Evolutionary conservation across 2,329 filamentous ascomycete species (phyloP), one percentile per base, ranked within the genome.

Genomic region (Pyricularia sp.): DNA sequence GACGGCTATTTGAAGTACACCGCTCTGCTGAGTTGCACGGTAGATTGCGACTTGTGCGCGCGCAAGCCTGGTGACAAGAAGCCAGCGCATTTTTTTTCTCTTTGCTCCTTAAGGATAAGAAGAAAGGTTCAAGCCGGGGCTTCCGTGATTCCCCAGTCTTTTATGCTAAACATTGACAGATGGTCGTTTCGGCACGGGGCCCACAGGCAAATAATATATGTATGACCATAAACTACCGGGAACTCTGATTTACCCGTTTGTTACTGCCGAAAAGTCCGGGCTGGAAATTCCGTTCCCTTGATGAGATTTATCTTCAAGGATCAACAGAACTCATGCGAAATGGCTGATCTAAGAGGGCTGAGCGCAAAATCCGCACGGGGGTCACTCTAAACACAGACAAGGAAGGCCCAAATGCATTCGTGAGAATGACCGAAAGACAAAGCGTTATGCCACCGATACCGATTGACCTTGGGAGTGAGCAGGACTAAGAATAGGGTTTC

Each of bases 221-320:
- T 17, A 63, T 10, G 17, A 63, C 25, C 14, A 63, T 17, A 63
- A 63, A 63, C 59, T 63, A 68, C 26, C 50, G 61, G 36, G 14
- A 23, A 64, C 31, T 64, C 64, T 68, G 26, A 65, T 70, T 72
- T 72, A 69, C 71, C 71, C 70, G 70, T 72, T 72, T 73, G 69
- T 69, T 70, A 69, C 70, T 69, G 70, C 70, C 68, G 72, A 73
- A 58, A 50, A 63, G 42, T 28, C 33, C 25, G 67, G 59, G 20
- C 11, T 55, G 20, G 59, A 17, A 26, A n/a, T 11, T 23, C 12
- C 31, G 33, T 42, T 25, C 25, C 59, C 25, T 30, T 28, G 5
- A 17, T 17, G 26, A 14, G 12, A 17, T 28, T 26, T 28, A 36
- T 63, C 59, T 26, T 11, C 14, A 14, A 11, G 10, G 9, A 33